Evolutionary conservation across 1,284 basidiomycete species (phyloP), one percentile per base, ranked within the genome.

Genomic region (Naganishia albida): DNA sequence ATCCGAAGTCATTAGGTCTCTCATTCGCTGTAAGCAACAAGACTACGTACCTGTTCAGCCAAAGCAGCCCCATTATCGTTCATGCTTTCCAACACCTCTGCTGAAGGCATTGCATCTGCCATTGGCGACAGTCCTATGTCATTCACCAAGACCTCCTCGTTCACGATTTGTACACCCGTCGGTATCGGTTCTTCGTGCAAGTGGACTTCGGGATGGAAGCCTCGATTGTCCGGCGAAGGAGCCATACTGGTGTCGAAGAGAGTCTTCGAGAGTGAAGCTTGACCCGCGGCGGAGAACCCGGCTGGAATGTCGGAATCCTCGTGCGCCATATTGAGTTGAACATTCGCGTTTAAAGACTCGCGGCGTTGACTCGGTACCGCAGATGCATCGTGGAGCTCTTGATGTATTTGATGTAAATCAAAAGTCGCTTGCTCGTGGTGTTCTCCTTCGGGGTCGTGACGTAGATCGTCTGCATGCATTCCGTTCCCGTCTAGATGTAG

Each of bases 101-200:
- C 39, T 10, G 46, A 50, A 10, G 34, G 38, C 39, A 50, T 13
- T 16, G 38, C 34, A 26, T 60, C 57, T 50, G 34, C 46, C 57
- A 60, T 23, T 2, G 57, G 34, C 4, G 28, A 20, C 46, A 60
- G 13, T n/a, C 57, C 57, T 23, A 39, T 26, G 23, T 60, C 57
- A 20, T 60, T 60, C 12, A 60, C 38, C 46, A 60, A 40, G 4
- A 60, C 43, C 28, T 60, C 57, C 43, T 60, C 57, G n/a, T 60
- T 60, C 12, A 60, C 57, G 38, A 60, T 60, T 23, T 60, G 57
- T 8, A 60, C 44, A 13, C 57, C 57, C 23, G 57, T 60, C 20
- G 46, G 57, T 40, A 60, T 25, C 34, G 57, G 46, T 18, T 40
- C 48, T 26, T 60, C 57, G 23, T 50, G 46, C n/a, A 56, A 7